Conservation (phyloP, 768 basidiomycete species). For the Serendipita vermifera region DNA sequence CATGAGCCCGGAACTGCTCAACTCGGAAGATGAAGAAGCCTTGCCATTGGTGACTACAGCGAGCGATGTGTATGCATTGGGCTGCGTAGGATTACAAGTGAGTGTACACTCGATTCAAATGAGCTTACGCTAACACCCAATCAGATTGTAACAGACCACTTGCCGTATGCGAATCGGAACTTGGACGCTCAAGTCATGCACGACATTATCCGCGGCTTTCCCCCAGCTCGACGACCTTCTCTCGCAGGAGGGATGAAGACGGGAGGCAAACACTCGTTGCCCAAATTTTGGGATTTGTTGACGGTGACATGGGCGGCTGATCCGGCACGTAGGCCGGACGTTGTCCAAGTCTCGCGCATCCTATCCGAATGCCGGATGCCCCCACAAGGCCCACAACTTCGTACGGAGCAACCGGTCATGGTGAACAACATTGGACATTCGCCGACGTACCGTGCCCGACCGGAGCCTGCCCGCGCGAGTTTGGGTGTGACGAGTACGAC, state of each 20-base stretch:
- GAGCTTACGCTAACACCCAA: background rate
- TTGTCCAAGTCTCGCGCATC: background rate
- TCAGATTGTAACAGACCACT: constrained; percentile 6
- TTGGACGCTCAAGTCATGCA: constrained; percentile 6
- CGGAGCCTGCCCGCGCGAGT: too few species aligned
- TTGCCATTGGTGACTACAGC: background rate
- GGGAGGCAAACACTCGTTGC: background rate
- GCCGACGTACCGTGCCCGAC: too few species aligned
- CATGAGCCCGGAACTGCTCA: constrained; percentile 1
- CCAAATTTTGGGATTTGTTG: background rate
- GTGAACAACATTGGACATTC: too few species aligned
- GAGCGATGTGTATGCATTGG: background rate
- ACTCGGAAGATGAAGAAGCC: constrained; percentile 5
- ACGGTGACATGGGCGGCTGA: background rate
- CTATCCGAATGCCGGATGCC: background rate
- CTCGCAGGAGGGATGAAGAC: background rate
- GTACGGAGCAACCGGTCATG: too few species aligned
- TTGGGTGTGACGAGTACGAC: too few species aligned
- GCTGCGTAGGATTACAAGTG: background rate
- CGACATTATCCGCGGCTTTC: background rate
- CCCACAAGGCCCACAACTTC: constrained; percentile 6
- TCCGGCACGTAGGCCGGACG: background rate
- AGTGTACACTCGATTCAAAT: background rate
- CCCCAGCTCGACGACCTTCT: background rate
- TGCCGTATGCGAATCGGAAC: background rate